Percentiles rank a stretch among this genome's conserved stretches.
Conservation (phyloP, 164 flowering plant species). For the Euptelea pleiosperma region DNA sequence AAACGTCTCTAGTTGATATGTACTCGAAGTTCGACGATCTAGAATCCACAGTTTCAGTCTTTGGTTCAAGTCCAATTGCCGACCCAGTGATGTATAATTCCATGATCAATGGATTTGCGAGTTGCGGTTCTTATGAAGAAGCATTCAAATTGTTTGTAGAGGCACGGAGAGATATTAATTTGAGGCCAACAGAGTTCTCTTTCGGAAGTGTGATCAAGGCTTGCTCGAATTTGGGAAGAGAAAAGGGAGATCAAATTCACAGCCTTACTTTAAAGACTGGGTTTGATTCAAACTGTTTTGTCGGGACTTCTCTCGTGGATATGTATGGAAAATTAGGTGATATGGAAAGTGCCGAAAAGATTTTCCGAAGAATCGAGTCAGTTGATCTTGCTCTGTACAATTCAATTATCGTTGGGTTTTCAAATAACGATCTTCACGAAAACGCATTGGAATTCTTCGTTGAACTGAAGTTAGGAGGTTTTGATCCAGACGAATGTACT, state of each 20-base stretch:
- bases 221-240: conserved; percentile 18
- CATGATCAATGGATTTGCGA: conserved; percentile 24
- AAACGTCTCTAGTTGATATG: conserved; percentile 28
- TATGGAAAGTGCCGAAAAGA: conserved; percentile 14
- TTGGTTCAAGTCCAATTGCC: conserved; percentile 6
- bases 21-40: conserved; percentile 24
- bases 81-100: conserved; percentile 25
- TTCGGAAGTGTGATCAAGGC: conserved; percentile 20
- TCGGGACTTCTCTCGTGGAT: conserved; percentile 23
- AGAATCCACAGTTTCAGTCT: conserved; percentile 17
- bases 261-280: conserved; percentile 13
- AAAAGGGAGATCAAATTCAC: conserved; percentile 17
- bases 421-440: conserved; percentile 18
- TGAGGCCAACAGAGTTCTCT: conserved; percentile 17
- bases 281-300: conserved; percentile 14
- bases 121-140: conserved; percentile 19
- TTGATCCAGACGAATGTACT: conserved; percentile 21
- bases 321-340: conserved; percentile 22
- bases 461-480: conserved; percentile 15
- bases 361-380: conserved; percentile 2
- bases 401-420: conserved; percentile 28
- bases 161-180: conserved; percentile 12
- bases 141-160: conserved; percentile 22
- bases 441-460: conserved; percentile 15
- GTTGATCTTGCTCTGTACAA: conserved; percentile 18